Evolutionary conservation across 768 basidiomycete genomes (phyloP).

Genomic region (Obba rivulosa): DNA sequence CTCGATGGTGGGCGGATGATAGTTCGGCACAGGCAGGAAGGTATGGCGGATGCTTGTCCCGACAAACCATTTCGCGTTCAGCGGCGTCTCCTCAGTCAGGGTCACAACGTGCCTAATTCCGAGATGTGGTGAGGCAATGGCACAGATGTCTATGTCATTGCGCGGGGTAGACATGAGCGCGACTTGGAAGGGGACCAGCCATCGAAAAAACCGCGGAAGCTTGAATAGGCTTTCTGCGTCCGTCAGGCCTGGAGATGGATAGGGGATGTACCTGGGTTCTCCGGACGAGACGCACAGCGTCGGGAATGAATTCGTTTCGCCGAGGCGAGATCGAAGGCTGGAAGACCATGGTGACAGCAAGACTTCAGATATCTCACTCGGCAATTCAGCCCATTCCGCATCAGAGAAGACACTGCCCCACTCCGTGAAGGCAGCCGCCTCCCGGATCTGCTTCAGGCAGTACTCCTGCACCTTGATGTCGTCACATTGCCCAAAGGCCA

Average conservation of each 20-base stretch:
- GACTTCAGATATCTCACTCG: constrained; percentile 21
- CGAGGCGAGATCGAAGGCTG: constrained; percentile 28
- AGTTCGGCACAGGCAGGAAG: constrained; percentile 51
- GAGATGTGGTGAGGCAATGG: constrained; percentile 40
- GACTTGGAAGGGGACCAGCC: constrained; percentile 53
- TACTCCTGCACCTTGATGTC: constrained; percentile 35
- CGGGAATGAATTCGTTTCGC: constrained; percentile 27
- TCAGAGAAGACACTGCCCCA: constrained; percentile 44
- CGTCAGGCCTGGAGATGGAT: not conserved
- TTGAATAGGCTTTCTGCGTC: constrained; percentile 26
- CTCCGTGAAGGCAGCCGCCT: constrained; percentile 44
- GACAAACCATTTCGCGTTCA: constrained; percentile 42
- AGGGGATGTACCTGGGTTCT: constrained; percentile 35
- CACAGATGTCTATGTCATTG: constrained; percentile 41
- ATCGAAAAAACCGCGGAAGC: constrained; percentile 56
- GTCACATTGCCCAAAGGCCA: constrained; percentile 34
- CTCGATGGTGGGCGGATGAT: constrained; percentile 48
- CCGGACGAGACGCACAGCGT: constrained; percentile 37
- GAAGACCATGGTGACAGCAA: constrained; percentile 40
- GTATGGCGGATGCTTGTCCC: constrained; percentile 40
- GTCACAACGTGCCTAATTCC: constrained; percentile 56
- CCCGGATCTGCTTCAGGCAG: constrained; percentile 40
- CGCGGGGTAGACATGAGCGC: constrained; percentile 60
- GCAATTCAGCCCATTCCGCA: constrained; percentile 37
- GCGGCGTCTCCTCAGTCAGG: constrained; percentile 52